Percentiles rank a stretch among this genome's conserved stretches.
Evolutionary conservation across 2,329 filamentous ascomycete species (phyloP).

Genomic region (Fusarium brachygibbosum): DNA sequence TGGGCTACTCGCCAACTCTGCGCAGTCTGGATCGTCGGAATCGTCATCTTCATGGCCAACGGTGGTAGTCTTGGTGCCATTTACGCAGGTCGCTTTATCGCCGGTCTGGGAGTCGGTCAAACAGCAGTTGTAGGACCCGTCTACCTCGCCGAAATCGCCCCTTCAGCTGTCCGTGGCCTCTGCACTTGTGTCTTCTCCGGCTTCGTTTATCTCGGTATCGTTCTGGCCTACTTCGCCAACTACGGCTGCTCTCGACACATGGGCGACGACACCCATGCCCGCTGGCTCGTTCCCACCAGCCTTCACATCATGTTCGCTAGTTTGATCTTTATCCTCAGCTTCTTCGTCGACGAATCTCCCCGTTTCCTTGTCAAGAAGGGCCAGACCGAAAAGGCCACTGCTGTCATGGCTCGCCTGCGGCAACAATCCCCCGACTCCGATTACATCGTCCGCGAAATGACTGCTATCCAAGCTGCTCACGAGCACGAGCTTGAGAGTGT

Average conservation of each 20-base stretch:
- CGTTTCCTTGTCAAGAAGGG: slow-evolving; percentile 35
- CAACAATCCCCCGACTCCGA: slow-evolving; percentile 12
- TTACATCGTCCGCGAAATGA: slow-evolving; percentile 25
- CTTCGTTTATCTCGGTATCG: slow-evolving; percentile 29
- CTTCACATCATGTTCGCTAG: slow-evolving; percentile 36
- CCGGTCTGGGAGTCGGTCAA: slow-evolving; percentile 35
- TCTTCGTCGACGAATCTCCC: slow-evolving; percentile 31
- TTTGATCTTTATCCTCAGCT: slow-evolving; percentile 27
- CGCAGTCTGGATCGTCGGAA: slow-evolving; percentile 16
- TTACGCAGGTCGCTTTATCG: slow-evolving; percentile 34
- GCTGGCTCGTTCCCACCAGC: slow-evolving; percentile 36
- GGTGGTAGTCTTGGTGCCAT: slow-evolving; percentile 23
- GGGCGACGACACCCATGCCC: slow-evolving; percentile 14
- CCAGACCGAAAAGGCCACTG: slow-evolving; percentile 15
- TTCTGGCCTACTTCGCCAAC: slow-evolving; percentile 34
- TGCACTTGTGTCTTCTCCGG: slow-evolving; percentile 38
- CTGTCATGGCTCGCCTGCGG: slow-evolving; percentile 16
- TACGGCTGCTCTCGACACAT: slow-evolving; percentile 36
- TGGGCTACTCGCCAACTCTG: slow-evolving; percentile 29
- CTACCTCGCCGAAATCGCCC: slow-evolving; percentile 38
- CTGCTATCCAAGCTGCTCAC: slow-evolving; percentile 14
- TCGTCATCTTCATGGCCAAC: slow-evolving; percentile 24
- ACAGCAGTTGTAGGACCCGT: slow-evolving; percentile 38
- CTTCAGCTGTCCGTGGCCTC: slow-evolving; percentile 32
- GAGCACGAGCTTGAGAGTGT: slow-evolving; percentile 29